A percentile compares a stretch with the other conserved stretches of the same genome.
Conservation (phyloP, 192 early-diverging fungal genomes). For the Rhizophagus sp. region DNA sequence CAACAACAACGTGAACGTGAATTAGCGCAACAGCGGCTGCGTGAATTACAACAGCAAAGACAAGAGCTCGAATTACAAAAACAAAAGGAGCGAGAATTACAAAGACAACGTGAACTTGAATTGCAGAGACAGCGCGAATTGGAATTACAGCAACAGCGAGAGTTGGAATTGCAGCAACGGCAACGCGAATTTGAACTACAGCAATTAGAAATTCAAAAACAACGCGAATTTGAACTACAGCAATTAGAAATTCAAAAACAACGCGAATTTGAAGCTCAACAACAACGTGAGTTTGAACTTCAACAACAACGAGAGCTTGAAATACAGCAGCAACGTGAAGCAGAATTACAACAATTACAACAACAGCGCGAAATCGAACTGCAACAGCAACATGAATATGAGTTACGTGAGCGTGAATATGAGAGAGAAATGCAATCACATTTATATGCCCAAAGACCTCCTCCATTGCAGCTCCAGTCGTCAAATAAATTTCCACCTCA, state of each 20-base stretch:
- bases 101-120: constrained; percentile 19
- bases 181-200: constrained; percentile 3
- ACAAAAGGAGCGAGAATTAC: constrained; percentile 9
- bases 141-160: constrained; percentile 9
- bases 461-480: constrained; percentile 1
- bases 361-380: not conserved
- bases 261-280: not conserved
- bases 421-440: constrained; percentile 8
- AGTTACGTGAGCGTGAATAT: constrained; percentile 2
- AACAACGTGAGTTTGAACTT: constrained; percentile 9
- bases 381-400: not conserved
- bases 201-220: not conserved
- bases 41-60: not conserved
- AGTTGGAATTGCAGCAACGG: not conserved
- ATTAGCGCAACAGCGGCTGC: not conserved
- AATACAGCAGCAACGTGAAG: not conserved
- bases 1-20: constrained; percentile 17
- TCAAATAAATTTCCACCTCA: not conserved
- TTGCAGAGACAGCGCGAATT: not conserved
- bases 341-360: constrained; percentile 1
- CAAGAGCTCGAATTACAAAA: constrained; percentile 12
- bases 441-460: not conserved
- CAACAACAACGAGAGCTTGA: constrained; percentile 23
- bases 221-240: not conserved
- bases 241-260: not conserved